Percentiles rank a stretch among this genome's conserved stretches.
Evolutionary conservation across 106 monocot species (phyloP).

Genomic region (Triglochin maritima): DNA sequence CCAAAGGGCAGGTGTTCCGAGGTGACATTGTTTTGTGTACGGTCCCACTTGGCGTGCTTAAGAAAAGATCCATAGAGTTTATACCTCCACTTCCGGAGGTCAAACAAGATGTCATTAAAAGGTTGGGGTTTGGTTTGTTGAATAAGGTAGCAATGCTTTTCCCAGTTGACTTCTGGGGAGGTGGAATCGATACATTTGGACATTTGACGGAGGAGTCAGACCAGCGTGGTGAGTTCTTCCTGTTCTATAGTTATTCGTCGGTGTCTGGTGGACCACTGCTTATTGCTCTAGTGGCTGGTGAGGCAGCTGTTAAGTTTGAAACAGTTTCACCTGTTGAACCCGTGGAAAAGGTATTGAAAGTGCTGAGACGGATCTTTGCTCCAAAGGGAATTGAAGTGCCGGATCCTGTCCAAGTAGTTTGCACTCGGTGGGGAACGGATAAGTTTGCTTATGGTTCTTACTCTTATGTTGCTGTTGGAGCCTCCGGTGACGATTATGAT

Average conservation of each 20-base stretch:
- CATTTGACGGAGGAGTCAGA: slow-evolving; percentile 56
- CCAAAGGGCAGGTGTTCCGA: slow-evolving; percentile 51
- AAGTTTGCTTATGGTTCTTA: slow-evolving; percentile 85
- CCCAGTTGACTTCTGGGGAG: slow-evolving; percentile 84
- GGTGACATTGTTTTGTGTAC: slow-evolving; percentile 85
- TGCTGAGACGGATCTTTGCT: slow-evolving; percentile 61
- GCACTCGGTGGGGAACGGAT: slow-evolving; percentile 87
- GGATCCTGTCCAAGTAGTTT: slow-evolving; percentile 72
- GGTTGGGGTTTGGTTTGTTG: slow-evolving; percentile 81
- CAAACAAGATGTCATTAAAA: slow-evolving; percentile 74
- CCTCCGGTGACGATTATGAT: slow-evolving; percentile 99
- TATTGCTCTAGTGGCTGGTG: slow-evolving; percentile 87
- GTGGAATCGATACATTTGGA: slow-evolving; percentile 84
- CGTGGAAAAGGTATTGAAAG: slow-evolving; percentile 41
- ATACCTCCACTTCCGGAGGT: slow-evolving; percentile 51
- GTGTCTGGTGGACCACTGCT: slow-evolving; percentile 92
- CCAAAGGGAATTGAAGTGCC: slow-evolving; percentile 88
- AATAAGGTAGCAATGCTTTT: slow-evolving; percentile 95
- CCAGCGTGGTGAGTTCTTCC: slow-evolving; percentile 83
- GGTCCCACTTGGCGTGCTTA: slow-evolving; percentile 90
- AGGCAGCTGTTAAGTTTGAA: slow-evolving; percentile 84
- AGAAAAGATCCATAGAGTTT: slow-evolving; percentile 67
- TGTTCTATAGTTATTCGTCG: slow-evolving; percentile 90
- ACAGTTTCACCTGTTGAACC: slow-evolving; percentile 35
- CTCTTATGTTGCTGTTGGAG: slow-evolving; percentile 79